Evolutionary conservation across 164 flowering plant species (phyloP).

Genomic region (Vitis riparia): DNA sequence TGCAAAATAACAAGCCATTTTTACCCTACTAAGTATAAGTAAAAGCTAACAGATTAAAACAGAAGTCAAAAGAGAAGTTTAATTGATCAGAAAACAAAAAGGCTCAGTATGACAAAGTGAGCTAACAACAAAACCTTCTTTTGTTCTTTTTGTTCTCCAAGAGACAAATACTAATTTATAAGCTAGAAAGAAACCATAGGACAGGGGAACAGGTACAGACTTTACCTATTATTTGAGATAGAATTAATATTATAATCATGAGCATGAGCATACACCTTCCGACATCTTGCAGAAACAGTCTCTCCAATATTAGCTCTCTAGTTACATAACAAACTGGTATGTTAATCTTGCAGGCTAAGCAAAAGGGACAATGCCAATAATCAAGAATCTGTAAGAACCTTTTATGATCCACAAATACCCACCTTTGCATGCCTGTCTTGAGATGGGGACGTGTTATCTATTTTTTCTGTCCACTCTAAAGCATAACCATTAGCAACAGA

Average conservation of each 20-base stretch:
- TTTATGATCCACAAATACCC: constrained; percentile 4
- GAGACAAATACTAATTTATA: neutral
- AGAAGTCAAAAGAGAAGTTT: neutral
- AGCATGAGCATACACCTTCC: constrained; percentile 80
- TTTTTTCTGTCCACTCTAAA: constrained; percentile 45
- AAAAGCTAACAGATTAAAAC: neutral
- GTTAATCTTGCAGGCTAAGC: neutral
- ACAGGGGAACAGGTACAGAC: neutral
- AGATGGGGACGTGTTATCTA: constrained; percentile 15
- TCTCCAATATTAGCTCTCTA: constrained; percentile 45
- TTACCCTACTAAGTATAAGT: neutral
- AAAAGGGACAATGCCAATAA: neutral
- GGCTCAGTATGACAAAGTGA: neutral
- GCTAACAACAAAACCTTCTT: neutral
- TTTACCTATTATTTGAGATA: constrained; percentile 75
- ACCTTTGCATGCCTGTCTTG: constrained; percentile 39
- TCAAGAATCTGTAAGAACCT: neutral
- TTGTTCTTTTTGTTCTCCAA: neutral
- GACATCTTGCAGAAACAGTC: constrained; percentile 53
- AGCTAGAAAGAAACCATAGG: neutral
- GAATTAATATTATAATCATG: constrained; percentile 88
- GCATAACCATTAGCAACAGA: constrained; percentile 42
- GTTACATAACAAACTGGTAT: constrained; percentile 20
- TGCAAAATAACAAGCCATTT: neutral
- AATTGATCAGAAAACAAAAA: neutral